Conservation (phyloP, 140 eudicot genomes). For the Cichorium intybus region DNA sequence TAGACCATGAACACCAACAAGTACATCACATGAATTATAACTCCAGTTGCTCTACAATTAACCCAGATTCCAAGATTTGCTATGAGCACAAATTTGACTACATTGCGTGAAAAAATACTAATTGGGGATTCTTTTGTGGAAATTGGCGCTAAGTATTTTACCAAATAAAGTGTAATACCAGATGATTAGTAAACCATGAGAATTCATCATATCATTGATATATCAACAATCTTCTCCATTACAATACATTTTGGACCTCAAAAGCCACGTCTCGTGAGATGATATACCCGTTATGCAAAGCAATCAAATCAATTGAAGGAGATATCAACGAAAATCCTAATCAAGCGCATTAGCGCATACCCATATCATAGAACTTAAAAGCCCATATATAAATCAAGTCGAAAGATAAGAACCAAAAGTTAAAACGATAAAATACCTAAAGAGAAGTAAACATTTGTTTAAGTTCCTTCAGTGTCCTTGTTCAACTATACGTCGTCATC, state of each 20-base stretch:
- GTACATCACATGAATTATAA: no score
- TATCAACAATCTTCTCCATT: conserved; percentile 5
- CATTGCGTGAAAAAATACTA: neutral
- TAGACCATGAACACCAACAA: no score
- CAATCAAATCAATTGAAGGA: conserved; percentile 14
- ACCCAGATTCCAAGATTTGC: neutral
- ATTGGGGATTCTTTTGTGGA: neutral
- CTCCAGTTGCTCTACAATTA: neutral
- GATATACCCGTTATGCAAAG: conserved; percentile 5
- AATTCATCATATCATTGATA: neutral
- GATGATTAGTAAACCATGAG: neutral
- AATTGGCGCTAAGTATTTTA: neutral
- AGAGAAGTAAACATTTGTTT: neutral
- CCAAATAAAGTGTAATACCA: neutral
- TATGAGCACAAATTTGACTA: neutral
- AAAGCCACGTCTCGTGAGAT: neutral
- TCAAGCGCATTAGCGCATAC: neutral
- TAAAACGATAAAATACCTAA: conserved; percentile 9
- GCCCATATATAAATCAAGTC: neutral
- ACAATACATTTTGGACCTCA: neutral
- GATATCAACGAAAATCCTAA: neutral
- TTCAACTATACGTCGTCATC: conserved; percentile 5
- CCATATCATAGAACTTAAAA: neutral
- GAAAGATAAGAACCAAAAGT: neutral
- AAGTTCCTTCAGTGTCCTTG: conserved; percentile 1